phyloP scores from a whole-genome alignment of 2,329 filamentous ascomycete genomes.

The Ilyonectria sp. region DNA sequence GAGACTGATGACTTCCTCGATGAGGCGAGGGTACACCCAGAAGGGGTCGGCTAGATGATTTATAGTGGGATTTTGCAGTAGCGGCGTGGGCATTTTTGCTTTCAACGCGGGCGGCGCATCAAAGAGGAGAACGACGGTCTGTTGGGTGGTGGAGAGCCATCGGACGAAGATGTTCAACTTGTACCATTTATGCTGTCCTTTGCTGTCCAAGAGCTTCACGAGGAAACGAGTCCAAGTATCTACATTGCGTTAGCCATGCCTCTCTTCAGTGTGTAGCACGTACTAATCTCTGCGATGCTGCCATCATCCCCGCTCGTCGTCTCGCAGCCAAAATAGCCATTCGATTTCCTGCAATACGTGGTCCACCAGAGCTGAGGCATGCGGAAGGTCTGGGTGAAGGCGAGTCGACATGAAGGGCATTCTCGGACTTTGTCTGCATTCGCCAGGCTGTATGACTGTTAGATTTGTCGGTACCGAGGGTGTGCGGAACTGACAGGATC shows the following conservation, averaged over 20 bases:
- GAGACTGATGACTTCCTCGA: conserved; percentile 2
- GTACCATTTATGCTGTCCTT: conserved; percentile 5
- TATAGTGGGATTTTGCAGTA: not conserved
- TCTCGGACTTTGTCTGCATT: conserved; percentile 50
- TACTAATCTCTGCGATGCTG: not conserved
- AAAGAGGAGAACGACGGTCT: conserved; percentile 13
- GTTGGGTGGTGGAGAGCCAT: conserved; percentile 6
- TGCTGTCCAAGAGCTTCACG: conserved; percentile 46
- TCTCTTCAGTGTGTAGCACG: conserved; percentile 31
- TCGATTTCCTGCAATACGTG: conserved; percentile 5
- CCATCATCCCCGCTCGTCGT: not conserved
- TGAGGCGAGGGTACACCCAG: conserved; percentile 12
- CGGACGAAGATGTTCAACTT: conserved; percentile 18
- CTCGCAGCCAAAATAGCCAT: conserved; percentile 25
- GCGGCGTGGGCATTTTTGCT: not conserved
- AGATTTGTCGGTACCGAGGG: not conserved
- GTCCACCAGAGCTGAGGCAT: conserved; percentile 21
- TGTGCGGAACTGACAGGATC: not conserved
- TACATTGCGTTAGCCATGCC: not conserved
- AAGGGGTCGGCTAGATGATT: conserved; percentile 1
- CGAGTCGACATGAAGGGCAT: conserved; percentile 46
- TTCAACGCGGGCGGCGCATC: not conserved
- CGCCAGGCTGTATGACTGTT: conserved; percentile 41
- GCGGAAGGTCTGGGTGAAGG: conserved; percentile 6
- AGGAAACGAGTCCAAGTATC: conserved; percentile 18